These are phyloP conservation scores for Parastagonospora nodorum DNA, from an alignment of 2,329 filamentous ascomycete genomes.

Conservation along the genomic window DNA sequence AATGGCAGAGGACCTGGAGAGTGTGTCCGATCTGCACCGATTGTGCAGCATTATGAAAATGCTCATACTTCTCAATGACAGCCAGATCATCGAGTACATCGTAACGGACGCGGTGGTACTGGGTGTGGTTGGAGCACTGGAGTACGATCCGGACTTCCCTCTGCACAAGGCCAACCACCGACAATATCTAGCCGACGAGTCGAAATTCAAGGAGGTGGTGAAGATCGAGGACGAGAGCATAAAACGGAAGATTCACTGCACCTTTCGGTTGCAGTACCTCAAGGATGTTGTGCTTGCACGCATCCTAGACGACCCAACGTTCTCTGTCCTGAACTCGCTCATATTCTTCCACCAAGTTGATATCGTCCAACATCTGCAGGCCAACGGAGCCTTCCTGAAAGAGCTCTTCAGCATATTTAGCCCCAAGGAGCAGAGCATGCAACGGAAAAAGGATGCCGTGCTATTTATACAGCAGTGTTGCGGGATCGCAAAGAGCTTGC, in stretches of 20 bases:
- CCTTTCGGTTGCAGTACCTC: conserved; percentile 92
- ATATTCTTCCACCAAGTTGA: conserved; percentile 99
- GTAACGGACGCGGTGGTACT: conserved; percentile 88
- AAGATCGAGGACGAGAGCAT: conserved; percentile 83
- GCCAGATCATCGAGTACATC: conserved; percentile 88
- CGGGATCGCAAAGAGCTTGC: conserved; percentile 90
- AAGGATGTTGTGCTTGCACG: conserved; percentile 98
- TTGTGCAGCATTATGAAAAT: conserved; percentile 99
- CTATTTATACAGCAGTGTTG: conserved; percentile 97
- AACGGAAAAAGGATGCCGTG: conserved; percentile 89
- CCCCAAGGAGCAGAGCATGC: conserved; percentile 64
- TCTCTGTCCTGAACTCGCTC: conserved; percentile 93
- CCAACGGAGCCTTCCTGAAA: conserved; percentile 75
- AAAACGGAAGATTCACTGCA: conserved; percentile 90
- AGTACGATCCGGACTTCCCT: conserved; percentile 98
- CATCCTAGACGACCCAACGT: conserved; percentile 96
- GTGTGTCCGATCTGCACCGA: conserved; percentile 81
- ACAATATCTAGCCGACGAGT: conserved; percentile 86
- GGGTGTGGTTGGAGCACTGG: conserved; percentile 91
- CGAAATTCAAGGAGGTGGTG: conserved; percentile 95
- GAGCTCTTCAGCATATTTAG: conserved; percentile 89
- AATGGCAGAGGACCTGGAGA: conserved; percentile 90
- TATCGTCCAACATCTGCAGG: conserved; percentile 92
- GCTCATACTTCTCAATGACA: conserved; percentile 92
- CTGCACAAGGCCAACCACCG: conserved; percentile 97